phyloP scores from a whole-genome alignment of 2,329 filamentous ascomycete genomes.

The Ilyonectria robusta region DNA sequence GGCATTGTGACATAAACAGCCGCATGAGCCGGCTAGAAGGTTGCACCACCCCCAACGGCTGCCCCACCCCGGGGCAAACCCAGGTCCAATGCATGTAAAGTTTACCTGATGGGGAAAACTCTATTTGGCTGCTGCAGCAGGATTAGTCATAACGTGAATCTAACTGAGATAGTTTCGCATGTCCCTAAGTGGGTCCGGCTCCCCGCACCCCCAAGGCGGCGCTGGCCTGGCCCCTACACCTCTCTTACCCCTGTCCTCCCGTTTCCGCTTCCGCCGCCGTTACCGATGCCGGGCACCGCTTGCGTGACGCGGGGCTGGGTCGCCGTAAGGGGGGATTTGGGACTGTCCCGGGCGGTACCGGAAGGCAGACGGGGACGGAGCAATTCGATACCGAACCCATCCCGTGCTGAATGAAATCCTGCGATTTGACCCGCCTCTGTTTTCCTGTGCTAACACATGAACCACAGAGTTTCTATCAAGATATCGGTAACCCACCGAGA shows the following conservation, averaged over 20 bases:
- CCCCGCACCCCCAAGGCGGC: neutral
- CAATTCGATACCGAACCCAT: neutral
- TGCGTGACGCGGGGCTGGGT: neutral
- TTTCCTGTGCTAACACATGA: neutral
- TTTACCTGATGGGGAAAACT: neutral
- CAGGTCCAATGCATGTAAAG: neutral
- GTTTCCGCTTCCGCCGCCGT: neutral
- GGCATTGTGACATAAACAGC: conserved; percentile 2
- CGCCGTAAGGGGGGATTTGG: neutral
- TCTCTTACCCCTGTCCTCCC: no score
- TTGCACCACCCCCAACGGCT: neutral
- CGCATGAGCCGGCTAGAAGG: neutral
- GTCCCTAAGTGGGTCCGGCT: neutral
- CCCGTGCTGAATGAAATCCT: neutral
- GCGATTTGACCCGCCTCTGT: neutral
- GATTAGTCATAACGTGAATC: neutral
- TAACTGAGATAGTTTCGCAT: neutral
- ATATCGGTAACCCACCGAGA: neutral
- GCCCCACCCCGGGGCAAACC: neutral
- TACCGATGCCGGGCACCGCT: neutral
- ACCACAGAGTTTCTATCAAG: neutral
- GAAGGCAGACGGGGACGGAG: neutral
- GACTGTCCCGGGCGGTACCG: neutral
- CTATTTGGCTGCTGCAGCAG: neutral
- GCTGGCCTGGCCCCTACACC: no score